Conservation (phyloP, 148 eudicot species). For the Persicaria maculosa region DNA sequence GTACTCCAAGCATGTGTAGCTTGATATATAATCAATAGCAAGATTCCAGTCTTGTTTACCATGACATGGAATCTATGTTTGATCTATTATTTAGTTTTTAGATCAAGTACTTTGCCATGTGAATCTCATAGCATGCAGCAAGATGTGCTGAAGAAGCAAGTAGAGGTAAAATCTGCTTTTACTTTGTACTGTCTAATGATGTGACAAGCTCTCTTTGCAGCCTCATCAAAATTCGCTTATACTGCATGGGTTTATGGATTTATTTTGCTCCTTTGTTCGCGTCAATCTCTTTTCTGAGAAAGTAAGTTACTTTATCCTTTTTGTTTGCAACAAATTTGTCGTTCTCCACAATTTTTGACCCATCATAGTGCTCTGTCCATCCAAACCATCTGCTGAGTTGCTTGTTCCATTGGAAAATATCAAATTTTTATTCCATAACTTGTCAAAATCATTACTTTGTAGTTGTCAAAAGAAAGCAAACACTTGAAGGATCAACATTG, state of each 20-base stretch:
- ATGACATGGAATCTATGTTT: not conserved
- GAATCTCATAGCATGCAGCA: not conserved
- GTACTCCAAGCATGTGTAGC: constrained; percentile 15
- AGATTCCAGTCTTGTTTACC: not conserved
- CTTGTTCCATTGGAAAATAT: not conserved
- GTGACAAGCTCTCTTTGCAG: constrained; percentile 45
- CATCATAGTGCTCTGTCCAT: not conserved
- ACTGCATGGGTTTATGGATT: constrained; percentile 96
- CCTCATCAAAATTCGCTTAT: constrained; percentile 97
- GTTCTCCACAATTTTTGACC: not conserved
- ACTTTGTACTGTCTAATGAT: constrained; percentile 26
- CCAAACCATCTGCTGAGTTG: constrained; percentile 3
- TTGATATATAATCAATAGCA: not conserved
- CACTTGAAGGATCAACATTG: not conserved
- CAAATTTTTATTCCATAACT: not conserved
- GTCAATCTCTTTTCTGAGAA: constrained; percentile 86
- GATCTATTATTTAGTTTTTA: not conserved
- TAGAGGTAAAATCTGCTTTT: constrained; percentile 4
- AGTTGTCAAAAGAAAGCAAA: not conserved
- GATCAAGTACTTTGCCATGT: not conserved
- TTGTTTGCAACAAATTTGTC: not conserved
- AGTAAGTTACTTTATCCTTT: constrained; percentile 34
- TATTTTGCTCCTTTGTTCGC: constrained; percentile 94
- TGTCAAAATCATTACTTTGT: not conserved
- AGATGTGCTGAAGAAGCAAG: constrained; percentile 7